Conservation (phyloP, 148 eudicot species). For the Chenopodium formosanum region DNA sequence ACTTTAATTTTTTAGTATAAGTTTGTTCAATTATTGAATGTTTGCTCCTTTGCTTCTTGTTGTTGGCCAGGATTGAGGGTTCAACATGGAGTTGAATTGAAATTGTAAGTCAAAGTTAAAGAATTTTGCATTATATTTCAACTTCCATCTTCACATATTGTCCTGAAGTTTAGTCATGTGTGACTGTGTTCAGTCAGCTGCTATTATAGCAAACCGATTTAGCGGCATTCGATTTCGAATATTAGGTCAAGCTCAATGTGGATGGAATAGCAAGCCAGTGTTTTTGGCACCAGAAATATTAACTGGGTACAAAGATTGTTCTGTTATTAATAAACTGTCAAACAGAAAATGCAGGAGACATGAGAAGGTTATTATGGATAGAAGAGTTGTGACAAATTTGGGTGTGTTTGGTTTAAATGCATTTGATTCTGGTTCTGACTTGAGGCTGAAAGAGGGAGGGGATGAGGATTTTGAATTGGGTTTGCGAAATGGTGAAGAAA, state of each 20-base stretch:
- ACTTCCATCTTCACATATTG: background rate
- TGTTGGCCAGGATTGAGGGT: background rate
- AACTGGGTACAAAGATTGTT: conserved; percentile 8
- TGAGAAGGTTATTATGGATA: background rate
- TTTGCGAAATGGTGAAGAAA: conserved; percentile 10
- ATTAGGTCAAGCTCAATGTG: background rate
- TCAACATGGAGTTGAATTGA: background rate
- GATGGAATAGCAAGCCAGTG: conserved; percentile 1
- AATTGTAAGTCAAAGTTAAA: background rate
- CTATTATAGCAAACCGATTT: background rate
- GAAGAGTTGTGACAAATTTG: conserved; percentile 8
- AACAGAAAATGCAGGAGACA: background rate
- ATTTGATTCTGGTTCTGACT: conserved; percentile 22
- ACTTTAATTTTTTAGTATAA: too few relatives aligned
- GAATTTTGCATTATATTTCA: background rate
- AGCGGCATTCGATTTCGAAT: background rate
- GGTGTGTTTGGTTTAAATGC: conserved; percentile 26
- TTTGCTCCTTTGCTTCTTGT: background rate
- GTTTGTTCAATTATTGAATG: background rate
- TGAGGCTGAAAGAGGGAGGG: conserved; percentile 30
- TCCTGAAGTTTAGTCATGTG: conserved; percentile 19
- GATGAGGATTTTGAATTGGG: conserved; percentile 8
- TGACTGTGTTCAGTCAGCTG: conserved; percentile 12
- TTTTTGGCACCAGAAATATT: conserved; percentile 5
- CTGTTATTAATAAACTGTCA: background rate